phyloP scores from a whole-genome alignment of 169 alveolate genomes.

The Plasmodium gallinaceum region DNA sequence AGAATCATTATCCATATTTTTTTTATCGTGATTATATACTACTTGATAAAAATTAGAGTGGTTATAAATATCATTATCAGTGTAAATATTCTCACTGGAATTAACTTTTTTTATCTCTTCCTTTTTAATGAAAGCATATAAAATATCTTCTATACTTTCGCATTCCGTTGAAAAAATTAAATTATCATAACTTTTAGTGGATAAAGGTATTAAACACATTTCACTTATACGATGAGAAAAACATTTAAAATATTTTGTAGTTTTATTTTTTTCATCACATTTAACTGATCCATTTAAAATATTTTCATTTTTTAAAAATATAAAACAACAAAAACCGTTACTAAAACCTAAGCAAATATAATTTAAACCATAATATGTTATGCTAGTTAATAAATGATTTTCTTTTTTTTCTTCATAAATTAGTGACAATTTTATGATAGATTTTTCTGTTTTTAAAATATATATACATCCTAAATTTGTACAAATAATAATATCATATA shows the following conservation, averaged over 20 bases:
- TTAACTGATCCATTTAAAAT: not conserved
- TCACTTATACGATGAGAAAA: slow-evolving; percentile 72
- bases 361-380: slow-evolving; percentile 40
- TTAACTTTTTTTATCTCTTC: not conserved
- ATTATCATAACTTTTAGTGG: slow-evolving; percentile 4
- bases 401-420: slow-evolving; percentile 46
- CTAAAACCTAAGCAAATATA: slow-evolving; percentile 66
- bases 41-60: slow-evolving; percentile 23
- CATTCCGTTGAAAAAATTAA: not conserved
- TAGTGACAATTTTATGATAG: not conserved
- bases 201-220: slow-evolving; percentile 50
- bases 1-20: not conserved
- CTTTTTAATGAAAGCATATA: slow-evolving; percentile 27
- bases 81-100: not conserved
- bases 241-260: slow-evolving; percentile 35
- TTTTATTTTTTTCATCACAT: not conserved
- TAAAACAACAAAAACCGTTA: slow-evolving; percentile 58
- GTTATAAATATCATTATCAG: not conserved
- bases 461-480: slow-evolving; percentile 63
- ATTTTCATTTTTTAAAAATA: slow-evolving; percentile 23
- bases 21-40: slow-evolving; percentile 27
- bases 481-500: slow-evolving; percentile 26
- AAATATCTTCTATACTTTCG: slow-evolving; percentile 9
- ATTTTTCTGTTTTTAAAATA: slow-evolving; percentile 33
- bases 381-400: slow-evolving; percentile 47